Percentiles rank a stretch among this genome's conserved stretches.
These are phyloP conservation scores for Dendrobium chrysotoxum DNA, from an alignment of 106 monocot genomes.

Conservation along the genomic window DNA sequence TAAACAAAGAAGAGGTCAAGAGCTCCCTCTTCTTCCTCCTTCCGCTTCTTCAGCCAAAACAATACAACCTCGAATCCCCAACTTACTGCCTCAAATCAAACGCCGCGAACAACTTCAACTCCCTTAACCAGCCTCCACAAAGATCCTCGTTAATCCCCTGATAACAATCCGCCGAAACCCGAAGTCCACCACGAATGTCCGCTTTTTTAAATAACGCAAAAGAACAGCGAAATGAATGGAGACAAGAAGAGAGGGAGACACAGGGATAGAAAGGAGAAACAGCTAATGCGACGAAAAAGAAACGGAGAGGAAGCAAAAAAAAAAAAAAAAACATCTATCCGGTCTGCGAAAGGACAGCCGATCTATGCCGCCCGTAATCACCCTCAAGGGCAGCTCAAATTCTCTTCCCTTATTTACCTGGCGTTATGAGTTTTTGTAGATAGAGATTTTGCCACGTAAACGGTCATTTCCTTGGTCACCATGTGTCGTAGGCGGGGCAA, in stretches of 20 bases:
- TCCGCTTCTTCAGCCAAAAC: neutral
- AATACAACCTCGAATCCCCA: neutral
- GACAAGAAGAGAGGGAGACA: neutral
- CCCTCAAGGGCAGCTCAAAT: neutral
- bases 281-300: slow-evolving; percentile 2
- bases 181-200: neutral
- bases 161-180: neutral
- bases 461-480: neutral
- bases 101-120: neutral
- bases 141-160: neutral
- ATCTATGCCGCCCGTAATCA: neutral
- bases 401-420: neutral
- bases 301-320: neutral
- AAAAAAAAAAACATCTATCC: neutral
- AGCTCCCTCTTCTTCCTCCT: neutral
- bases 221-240: neutral
- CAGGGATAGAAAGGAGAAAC: neutral
- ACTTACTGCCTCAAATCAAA: neutral
- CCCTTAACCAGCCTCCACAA: neutral
- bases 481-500: neutral
- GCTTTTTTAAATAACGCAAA: neutral
- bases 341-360: neutral
- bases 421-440: neutral
- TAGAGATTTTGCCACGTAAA: neutral
- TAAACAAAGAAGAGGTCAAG: too few species aligned